phyloP scores from a whole-genome alignment of 305 asterid species.

The Ajuga reptans region DNA sequence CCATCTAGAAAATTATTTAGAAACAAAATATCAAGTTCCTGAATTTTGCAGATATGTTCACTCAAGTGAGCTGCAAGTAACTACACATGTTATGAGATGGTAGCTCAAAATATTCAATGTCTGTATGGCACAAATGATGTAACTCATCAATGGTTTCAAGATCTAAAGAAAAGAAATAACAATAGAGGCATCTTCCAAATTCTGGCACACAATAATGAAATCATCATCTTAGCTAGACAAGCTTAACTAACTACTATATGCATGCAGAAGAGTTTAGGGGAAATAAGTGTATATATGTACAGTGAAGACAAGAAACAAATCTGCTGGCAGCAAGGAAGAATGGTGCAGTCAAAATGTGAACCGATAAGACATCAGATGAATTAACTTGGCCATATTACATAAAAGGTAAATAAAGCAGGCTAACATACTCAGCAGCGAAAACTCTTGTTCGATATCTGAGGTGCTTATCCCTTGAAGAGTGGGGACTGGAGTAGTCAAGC shows the following conservation, averaged over 20 bases:
- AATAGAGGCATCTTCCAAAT: constrained; percentile 9
- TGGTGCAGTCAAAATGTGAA: neutral
- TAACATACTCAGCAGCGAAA: constrained; percentile 95
- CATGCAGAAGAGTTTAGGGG: neutral
- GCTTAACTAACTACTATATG: constrained; percentile 10
- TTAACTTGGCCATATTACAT: neutral
- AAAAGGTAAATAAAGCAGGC: constrained; percentile 11
- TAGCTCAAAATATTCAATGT: neutral
- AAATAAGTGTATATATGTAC: neutral
- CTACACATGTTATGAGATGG: neutral
- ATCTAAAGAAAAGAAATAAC: neutral
- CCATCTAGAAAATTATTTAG: neutral
- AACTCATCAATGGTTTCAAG: constrained; percentile 7
- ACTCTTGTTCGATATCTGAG: constrained; percentile 96
- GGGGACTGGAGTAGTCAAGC: constrained; percentile 44
- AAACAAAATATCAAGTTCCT: constrained; percentile 11
- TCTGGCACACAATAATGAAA: neutral
- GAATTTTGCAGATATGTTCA: neutral
- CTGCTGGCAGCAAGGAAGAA: constrained; percentile 14
- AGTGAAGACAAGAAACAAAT: neutral
- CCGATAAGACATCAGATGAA: constrained; percentile 9
- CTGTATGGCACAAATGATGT: neutral
- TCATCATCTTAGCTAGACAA: constrained; percentile 11
- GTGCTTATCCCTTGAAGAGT: constrained; percentile 71
- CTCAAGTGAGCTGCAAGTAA: neutral